Conservation (phyloP, 169 alveolate species). For the Cryptosporidium andersoni region DNA sequence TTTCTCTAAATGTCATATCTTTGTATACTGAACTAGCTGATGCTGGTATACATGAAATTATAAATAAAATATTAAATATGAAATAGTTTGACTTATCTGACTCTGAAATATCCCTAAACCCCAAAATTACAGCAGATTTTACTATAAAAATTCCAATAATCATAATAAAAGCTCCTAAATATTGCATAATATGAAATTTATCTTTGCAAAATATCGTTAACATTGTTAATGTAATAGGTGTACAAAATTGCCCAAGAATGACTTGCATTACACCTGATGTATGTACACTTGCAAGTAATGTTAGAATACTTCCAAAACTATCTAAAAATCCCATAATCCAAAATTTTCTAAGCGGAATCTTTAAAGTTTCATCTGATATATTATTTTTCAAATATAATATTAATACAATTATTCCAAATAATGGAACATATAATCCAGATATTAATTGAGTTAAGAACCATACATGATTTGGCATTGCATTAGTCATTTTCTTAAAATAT, state of each 20-base stretch:
- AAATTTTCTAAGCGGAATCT: slow-evolving; percentile 56
- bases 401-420: slow-evolving; percentile 58
- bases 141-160: slow-evolving; percentile 72
- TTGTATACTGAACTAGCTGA: slow-evolving; percentile 72
- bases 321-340: slow-evolving; percentile 74
- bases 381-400: slow-evolving; percentile 24
- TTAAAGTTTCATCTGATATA: slow-evolving; percentile 65
- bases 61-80: slow-evolving; percentile 37
- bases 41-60: slow-evolving; percentile 59
- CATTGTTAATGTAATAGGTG: slow-evolving; percentile 71
- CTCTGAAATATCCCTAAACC: slow-evolving; percentile 4
- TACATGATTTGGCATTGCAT: slow-evolving; percentile 75
- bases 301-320: slow-evolving; percentile 64
- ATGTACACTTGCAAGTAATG: slow-evolving; percentile 73
- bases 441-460: slow-evolving; percentile 73
- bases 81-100: slow-evolving; percentile 13
- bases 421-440: slow-evolving; percentile 59
- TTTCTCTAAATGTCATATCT: slow-evolving; percentile 73
- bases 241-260: slow-evolving; percentile 72
- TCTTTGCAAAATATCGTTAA: slow-evolving; percentile 28
- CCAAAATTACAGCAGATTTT: slow-evolving; percentile 56
- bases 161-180: slow-evolving; percentile 71
- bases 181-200: slow-evolving; percentile 71
- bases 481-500: slow-evolving; percentile 66
- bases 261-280: slow-evolving; percentile 76